Evolutionary conservation across 2,329 filamentous ascomycete species (phyloP).

Genomic region (Ophiostoma tasmaniense): DNA sequence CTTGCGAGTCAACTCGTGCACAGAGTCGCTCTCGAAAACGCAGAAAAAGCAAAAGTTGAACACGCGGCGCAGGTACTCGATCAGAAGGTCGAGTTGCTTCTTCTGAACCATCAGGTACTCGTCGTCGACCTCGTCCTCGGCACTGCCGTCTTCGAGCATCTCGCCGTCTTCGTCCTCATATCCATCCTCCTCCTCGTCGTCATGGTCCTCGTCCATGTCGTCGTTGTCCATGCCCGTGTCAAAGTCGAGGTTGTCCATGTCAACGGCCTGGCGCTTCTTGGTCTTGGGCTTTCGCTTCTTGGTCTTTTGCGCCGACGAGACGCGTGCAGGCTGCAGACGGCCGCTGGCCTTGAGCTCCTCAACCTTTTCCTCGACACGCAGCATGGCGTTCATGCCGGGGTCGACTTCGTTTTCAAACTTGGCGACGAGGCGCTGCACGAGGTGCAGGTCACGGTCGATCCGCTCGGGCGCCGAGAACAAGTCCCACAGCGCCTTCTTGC

Average conservation of each 20-base stretch:
- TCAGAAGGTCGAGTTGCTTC: conserved; percentile 91
- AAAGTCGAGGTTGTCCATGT: conserved; percentile 53
- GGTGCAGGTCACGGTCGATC: conserved; percentile 77
- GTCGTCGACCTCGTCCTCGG: conserved; percentile 81
- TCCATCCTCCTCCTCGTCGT: conserved; percentile 55
- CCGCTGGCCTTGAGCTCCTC: conserved; percentile 71
- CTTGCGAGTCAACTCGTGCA: conserved; percentile 91
- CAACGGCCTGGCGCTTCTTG: conserved; percentile 50
- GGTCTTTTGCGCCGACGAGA: background rate
- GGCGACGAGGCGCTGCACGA: conserved; percentile 72
- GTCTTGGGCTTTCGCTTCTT: conserved; percentile 50
- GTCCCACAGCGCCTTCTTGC: conserved; percentile 96
- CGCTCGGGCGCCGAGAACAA: conserved; percentile 90
- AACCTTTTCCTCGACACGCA: conserved; percentile 79
- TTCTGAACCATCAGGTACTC: conserved; percentile 86
- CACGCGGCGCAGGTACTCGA: conserved; percentile 92
- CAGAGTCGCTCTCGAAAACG: conserved; percentile 95
- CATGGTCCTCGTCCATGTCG: conserved; percentile 58
- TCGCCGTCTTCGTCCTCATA: conserved; percentile 45
- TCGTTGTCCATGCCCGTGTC: conserved; percentile 37
- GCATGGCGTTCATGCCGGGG: conserved; percentile 63
- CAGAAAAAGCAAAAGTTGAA: conserved; percentile 99
- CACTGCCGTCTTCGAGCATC: conserved; percentile 69
- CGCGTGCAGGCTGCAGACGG: conserved; percentile 58
- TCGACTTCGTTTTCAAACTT: conserved; percentile 82